phyloP scores from a whole-genome alignment of 2,329 filamentous ascomycete species.

The Periconia digitata region DNA sequence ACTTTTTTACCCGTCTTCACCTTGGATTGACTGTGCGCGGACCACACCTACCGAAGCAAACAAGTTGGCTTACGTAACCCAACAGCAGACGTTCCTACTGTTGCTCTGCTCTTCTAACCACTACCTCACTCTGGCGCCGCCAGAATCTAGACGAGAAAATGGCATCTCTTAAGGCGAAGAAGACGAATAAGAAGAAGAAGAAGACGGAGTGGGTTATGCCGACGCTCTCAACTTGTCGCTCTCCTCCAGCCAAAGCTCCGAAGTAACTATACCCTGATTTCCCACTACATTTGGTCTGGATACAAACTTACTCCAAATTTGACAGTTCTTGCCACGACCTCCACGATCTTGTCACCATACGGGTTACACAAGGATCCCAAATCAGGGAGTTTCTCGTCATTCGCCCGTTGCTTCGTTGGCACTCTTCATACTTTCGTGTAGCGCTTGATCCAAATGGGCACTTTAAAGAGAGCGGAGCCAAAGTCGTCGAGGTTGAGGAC shows the following conservation, averaged over 20 bases:
- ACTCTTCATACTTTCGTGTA: not conserved
- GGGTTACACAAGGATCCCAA: not conserved
- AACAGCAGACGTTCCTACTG: too few relatives aligned
- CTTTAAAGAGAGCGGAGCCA: not conserved
- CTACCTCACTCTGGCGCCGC: too few relatives aligned
- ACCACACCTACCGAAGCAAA: too few relatives aligned
- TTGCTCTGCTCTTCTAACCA: too few relatives aligned
- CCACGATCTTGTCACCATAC: not conserved
- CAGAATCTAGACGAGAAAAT: too few relatives aligned
- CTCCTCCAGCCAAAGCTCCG: not conserved
- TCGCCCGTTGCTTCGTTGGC: not conserved
- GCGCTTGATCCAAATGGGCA: not conserved
- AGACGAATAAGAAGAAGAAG: too few relatives aligned
- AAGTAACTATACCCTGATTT: not conserved
- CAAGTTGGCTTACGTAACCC: too few relatives aligned
- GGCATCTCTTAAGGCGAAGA: too few relatives aligned
- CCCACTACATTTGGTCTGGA: not conserved
- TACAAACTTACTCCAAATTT: not conserved
- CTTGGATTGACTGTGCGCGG: too few relatives aligned
- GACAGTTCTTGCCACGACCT: not conserved
- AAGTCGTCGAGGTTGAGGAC: not conserved
- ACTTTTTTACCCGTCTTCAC: too few relatives aligned
- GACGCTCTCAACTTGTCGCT: too few relatives aligned
- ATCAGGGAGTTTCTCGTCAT: not conserved
- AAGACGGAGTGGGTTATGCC: too few relatives aligned